A percentile compares a stretch with the other conserved stretches of the same genome.
Evolutionary conservation across 139 green algal species (phyloP).

Genomic region (Ostreobium quekettii): DNA sequence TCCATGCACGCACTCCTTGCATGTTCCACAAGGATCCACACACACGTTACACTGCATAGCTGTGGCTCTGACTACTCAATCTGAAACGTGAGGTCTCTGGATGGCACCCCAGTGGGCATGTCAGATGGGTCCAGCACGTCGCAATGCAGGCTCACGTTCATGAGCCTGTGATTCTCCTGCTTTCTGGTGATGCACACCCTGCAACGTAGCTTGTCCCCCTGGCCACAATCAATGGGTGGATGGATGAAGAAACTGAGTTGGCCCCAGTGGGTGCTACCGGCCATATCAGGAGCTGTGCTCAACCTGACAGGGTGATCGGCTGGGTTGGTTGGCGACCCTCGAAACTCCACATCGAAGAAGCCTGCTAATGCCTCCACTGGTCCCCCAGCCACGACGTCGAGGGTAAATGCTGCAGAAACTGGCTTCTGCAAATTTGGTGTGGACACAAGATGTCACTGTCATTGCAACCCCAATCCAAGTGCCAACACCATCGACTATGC

Average conservation of each 20-base stretch:
- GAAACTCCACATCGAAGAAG: constrained; percentile 85
- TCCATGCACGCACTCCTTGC: too few species aligned
- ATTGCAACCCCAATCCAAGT: too few species aligned
- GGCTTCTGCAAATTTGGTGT: too few species aligned
- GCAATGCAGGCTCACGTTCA: constrained; percentile 48
- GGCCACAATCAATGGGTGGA: constrained; percentile 54
- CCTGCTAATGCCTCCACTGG: constrained; percentile 73
- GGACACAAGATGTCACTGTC: too few species aligned
- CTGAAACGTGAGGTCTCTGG: too few species aligned
- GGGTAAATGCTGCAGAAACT: too few species aligned
- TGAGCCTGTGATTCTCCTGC: constrained; percentile 78
- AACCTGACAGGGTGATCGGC: constrained; percentile 58
- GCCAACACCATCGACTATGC: too few species aligned
- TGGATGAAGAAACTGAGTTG: constrained; percentile 81
- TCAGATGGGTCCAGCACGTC: too few species aligned
- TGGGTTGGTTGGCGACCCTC: constrained; percentile 51
- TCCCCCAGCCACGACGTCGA: constrained; percentile 50
- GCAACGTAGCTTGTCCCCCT: constrained; percentile 44
- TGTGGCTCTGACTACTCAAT: too few species aligned
- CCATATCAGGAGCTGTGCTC: constrained; percentile 72
- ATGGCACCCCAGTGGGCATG: too few species aligned
- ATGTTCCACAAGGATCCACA: too few species aligned
- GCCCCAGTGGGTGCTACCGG: constrained; percentile 87
- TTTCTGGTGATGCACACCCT: constrained; percentile 51
- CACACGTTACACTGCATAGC: too few species aligned